Evolutionary conservation across 345 rosid genomes (phyloP).

Genomic region (Dipteronia dyeriana): DNA sequence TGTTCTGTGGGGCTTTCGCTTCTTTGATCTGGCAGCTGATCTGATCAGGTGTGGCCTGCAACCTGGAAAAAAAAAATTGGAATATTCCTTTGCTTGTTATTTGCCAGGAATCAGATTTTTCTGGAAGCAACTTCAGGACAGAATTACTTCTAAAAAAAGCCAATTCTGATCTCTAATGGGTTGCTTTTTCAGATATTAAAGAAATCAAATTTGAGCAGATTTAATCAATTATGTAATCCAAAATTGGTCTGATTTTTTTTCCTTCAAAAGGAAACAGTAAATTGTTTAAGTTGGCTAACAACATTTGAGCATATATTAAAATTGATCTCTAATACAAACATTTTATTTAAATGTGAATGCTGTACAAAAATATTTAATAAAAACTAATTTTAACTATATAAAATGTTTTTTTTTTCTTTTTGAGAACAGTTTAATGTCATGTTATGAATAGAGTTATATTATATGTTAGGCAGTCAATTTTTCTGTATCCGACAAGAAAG

Average conservation of each 20-base stretch:
- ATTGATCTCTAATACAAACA: too few species aligned
- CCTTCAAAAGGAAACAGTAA: too few species aligned
- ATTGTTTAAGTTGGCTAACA: background rate
- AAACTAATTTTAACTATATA: too few species aligned
- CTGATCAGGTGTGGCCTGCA: slow-evolving; percentile 10
- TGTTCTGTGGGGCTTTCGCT: slow-evolving; percentile 11
- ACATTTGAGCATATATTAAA: background rate
- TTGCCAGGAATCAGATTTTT: slow-evolving; percentile 32
- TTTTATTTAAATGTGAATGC: too few species aligned
- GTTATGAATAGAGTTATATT: background rate
- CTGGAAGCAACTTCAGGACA: slow-evolving; percentile 13
- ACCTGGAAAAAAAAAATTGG: slow-evolving; percentile 17
- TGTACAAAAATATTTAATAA: too few species aligned
- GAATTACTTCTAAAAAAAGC: slow-evolving; percentile 7
- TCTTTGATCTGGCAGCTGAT: too few species aligned
- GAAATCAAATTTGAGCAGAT: too few species aligned
- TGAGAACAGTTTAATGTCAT: background rate
- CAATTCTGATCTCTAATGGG: background rate
- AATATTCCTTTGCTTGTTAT: slow-evolving; percentile 19
- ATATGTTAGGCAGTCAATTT: background rate
- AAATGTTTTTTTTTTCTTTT: too few species aligned
- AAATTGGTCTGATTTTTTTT: too few species aligned
- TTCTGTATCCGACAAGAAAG: background rate
- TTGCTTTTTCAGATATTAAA: background rate
- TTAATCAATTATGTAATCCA: too few species aligned